These are phyloP conservation scores for Xylaria palmicola DNA, from an alignment of 495 filamentous ascomycete genomes.

Conservation along the genomic window DNA sequence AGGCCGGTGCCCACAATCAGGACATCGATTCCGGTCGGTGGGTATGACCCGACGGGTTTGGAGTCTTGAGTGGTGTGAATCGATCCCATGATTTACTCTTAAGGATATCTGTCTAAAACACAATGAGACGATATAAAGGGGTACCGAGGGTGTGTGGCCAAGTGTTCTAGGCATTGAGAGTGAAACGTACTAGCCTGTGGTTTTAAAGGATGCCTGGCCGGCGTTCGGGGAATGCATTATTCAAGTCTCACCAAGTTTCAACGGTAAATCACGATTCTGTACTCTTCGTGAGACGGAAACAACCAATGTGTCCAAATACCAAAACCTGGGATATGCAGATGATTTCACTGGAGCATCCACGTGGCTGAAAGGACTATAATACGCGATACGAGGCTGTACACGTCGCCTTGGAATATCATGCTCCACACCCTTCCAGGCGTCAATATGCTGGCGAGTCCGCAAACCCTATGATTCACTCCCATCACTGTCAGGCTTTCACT, in stretches of 20 bases:
- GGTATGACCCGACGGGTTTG: conserved; percentile 41
- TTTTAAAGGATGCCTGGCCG: too few relatives aligned
- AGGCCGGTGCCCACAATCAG: conserved; percentile 64
- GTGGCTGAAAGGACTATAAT: not conserved
- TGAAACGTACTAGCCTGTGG: too few relatives aligned
- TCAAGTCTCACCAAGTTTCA: too few relatives aligned
- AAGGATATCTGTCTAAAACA: not conserved
- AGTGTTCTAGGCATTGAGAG: not conserved
- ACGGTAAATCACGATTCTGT: too few relatives aligned
- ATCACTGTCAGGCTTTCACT: not conserved
- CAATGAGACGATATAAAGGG: not conserved
- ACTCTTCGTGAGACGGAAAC: not conserved
- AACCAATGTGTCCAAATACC: not conserved
- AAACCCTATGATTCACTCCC: not conserved
- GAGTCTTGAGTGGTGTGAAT: conserved; percentile 22
- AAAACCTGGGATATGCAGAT: not conserved
- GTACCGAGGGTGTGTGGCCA: not conserved
- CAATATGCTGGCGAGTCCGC: too few relatives aligned
- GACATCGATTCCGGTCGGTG: conserved; percentile 52
- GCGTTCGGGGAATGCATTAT: too few relatives aligned
- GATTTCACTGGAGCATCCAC: not conserved
- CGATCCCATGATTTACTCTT: conserved; percentile 28
- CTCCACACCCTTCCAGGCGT: too few relatives aligned
- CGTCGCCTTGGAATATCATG: too few relatives aligned
- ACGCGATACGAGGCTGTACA: not conserved